Base-by-base conservation (phyloP, 2,329 filamentous ascomycete genomes). In the Aspergillus sp. region DNA sequence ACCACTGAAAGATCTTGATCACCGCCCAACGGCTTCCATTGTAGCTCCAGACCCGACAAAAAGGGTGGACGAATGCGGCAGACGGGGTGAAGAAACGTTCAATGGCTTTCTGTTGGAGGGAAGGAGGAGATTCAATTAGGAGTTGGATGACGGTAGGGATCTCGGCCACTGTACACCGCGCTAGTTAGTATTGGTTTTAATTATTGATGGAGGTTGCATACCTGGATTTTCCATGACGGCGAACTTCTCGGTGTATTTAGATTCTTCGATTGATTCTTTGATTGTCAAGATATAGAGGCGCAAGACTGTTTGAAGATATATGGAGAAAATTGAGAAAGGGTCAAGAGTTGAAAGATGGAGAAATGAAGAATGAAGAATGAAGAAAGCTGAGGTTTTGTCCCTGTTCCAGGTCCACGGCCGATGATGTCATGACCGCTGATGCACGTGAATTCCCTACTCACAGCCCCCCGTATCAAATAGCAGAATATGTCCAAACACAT, bases 11-110 rank as follows among this genome's bases (percentile, higher is more conserved):
- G 47, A 94, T 83, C 55, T 76, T 74, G 42, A 78, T 70, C 12
- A 94, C 74, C 4, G 86, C 62, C 68, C 75, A 80, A 39, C 86
- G 76, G 7, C 85, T 90, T 52, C 83, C 79, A 7, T 69, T 58
- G 54, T 75, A 79, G 50, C 66, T 72, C 39, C 72, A 73, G 2
- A 88, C 86, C 8, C 81, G 78, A 59, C 85, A 89, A 63, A 91
- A 84, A 0, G 88, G 88, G 55, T 94, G 88, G 3, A 78, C 76
- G 61, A 94, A 93, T 29, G 80, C 77, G 6, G 86, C 85, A 58
- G 83, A 72, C 7, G 77, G 76, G 0, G 83, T 79, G 66, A 90
- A 94, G 69, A 86, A 90, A n/a, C 71, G 73, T 48, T 85, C 74
- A 27, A 94, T 72, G 0, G 84, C 73, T 3, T 74, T 70, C 46